phyloP scores from a whole-genome alignment of 345 rosid genomes.

The Eucalyptus pauciflora region DNA sequence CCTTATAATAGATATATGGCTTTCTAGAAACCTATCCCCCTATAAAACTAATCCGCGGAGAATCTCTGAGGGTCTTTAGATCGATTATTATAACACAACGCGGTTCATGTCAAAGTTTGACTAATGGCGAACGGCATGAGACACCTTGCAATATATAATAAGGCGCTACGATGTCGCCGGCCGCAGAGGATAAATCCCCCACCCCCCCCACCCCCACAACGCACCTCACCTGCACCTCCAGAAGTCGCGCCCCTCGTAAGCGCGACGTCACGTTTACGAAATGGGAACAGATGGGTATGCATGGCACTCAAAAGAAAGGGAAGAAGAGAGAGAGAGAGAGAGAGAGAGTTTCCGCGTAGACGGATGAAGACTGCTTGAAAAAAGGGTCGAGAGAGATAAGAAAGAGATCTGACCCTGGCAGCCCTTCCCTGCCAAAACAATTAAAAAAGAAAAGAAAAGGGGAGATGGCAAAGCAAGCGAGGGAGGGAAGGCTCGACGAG shows the following conservation, averaged over 20 bases:
- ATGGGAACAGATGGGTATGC: conserved; percentile 17
- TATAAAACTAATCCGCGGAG: background rate
- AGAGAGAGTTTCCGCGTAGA: conserved; percentile 79
- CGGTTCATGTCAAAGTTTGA: background rate
- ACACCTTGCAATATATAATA: background rate
- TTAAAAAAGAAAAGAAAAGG: background rate
- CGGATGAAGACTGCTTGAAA: conserved; percentile 29
- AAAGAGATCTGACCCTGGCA: background rate
- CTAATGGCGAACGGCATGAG: background rate
- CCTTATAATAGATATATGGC: background rate
- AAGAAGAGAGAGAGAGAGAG: background rate
- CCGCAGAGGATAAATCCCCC: background rate
- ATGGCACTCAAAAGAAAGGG: background rate
- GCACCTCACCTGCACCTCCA: background rate
- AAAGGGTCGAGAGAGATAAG: background rate
- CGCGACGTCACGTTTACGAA: conserved; percentile 56
- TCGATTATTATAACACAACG: background rate
- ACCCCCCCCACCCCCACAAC: background rate
- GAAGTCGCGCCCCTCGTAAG: conserved; percentile 6
- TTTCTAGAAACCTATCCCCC: background rate
- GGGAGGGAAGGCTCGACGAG: background rate
- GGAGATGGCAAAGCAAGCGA: background rate
- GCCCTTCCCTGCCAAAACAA: background rate
- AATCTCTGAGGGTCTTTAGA: too few relatives aligned
- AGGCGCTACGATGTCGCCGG: background rate